Percentiles rank a stretch among this genome's conserved stretches.
Conservation (phyloP, 225 moss, liverwort and hornwort genomes). For the Physcomitrellopsis africana region DNA sequence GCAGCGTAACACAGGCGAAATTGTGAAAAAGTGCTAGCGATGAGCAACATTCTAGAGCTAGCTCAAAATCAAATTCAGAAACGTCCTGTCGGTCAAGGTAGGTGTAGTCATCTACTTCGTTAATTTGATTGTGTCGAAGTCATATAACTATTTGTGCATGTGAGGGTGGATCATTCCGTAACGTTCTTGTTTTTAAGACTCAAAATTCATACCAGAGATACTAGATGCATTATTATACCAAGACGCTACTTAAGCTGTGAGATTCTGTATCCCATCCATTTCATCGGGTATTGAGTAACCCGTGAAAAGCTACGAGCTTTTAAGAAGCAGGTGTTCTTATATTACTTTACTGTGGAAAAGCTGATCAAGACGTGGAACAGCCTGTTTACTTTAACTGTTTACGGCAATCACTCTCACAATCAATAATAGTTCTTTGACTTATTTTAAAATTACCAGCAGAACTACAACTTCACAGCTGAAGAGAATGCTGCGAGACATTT, state of each 20-base stretch:
- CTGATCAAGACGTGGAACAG: neutral
- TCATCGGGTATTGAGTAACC: constrained; percentile 18
- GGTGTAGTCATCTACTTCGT: constrained; percentile 16
- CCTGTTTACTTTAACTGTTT: constrained; percentile 5
- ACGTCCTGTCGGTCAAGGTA: constrained; percentile 80
- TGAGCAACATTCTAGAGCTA: constrained; percentile 87
- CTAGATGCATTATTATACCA: constrained; percentile 14
- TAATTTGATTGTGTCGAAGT: constrained; percentile 3
- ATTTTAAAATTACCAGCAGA: neutral
- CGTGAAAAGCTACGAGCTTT: constrained; percentile 11
- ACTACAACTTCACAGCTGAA: neutral
- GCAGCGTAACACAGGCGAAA: constrained; percentile 80
- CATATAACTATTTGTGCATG: neutral
- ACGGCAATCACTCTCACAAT: neutral
- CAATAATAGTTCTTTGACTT: constrained; percentile 8
- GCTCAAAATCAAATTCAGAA: constrained; percentile 75
- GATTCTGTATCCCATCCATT: constrained; percentile 15
- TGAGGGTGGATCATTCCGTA: constrained; percentile 16
- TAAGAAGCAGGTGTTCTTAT: constrained; percentile 11
- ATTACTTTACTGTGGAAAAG: constrained; percentile 5
- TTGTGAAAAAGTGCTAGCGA: constrained; percentile 82
- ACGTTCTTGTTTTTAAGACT: constrained; percentile 5
- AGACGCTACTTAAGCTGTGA: constrained; percentile 22
- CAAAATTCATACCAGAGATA: no score
- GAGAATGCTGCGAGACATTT: constrained; percentile 13